phyloP scores from a whole-genome alignment of 1,284 basidiomycete species.

The Cryptococcus sp. region DNA sequence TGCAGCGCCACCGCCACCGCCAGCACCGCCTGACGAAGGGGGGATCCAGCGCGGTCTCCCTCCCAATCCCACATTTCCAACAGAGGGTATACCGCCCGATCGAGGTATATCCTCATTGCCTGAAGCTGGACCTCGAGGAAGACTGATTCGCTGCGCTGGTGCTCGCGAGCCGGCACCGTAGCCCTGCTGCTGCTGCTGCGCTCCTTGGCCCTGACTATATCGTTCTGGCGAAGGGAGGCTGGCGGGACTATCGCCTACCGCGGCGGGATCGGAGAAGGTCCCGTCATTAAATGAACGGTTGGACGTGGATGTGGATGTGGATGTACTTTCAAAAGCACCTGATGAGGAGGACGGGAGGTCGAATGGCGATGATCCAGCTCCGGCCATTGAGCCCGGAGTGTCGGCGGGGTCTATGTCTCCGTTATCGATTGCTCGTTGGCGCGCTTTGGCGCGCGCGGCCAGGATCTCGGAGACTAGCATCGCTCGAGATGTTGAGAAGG shows the following conservation, averaged over 20 bases:
- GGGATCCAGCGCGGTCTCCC: neutral
- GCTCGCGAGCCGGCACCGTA: too few relatives aligned
- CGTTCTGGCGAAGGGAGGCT: neutral
- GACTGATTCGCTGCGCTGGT: too few relatives aligned
- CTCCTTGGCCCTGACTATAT: neutral
- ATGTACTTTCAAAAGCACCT: too few relatives aligned
- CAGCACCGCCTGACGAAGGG: slow-evolving; percentile 3
- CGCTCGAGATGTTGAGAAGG: slow-evolving; percentile 26
- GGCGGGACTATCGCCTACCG: neutral
- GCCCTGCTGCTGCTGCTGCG: neutral
- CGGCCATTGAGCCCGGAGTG: too few relatives aligned
- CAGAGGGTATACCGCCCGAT: too few relatives aligned
- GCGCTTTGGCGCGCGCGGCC: slow-evolving; percentile 15
- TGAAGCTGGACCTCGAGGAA: too few relatives aligned
- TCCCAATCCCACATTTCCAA: too few relatives aligned
- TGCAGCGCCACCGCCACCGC: slow-evolving; percentile 21
- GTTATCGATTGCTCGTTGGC: slow-evolving; percentile 10
- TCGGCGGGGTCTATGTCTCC: slow-evolving; percentile 7
- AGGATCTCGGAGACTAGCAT: slow-evolving; percentile 25
- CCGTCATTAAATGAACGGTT: neutral
- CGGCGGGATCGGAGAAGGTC: neutral
- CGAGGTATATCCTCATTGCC: too few relatives aligned
- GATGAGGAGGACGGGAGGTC: too few relatives aligned
- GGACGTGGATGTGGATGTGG: too few relatives aligned
- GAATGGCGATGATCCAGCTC: too few relatives aligned